Evolutionary conservation across 2,329 filamentous ascomycete genomes (phyloP), one percentile per base, ranked within the genome.

Genomic region (Phialophora expanda): DNA sequence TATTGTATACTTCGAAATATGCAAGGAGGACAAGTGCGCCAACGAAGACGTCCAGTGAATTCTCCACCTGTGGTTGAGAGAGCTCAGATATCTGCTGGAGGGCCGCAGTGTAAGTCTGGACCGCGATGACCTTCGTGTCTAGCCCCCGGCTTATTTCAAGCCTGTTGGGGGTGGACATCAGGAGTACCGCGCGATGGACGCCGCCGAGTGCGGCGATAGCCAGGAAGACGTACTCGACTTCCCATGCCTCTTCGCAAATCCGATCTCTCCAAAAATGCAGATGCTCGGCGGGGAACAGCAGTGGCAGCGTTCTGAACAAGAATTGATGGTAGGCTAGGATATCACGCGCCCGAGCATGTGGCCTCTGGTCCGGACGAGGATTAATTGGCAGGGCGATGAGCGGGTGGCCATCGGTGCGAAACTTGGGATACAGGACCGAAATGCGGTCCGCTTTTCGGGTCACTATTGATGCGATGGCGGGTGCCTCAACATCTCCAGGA

Each of bases 251-350:
- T 55, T 73, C 51, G 46, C 71, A 73, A 3, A 73, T 3, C 44
- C 56, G 67, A 22, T 73, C 71, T 61, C 65, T 58, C 71, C 71
- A 72, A 56, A 69, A 71, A 32, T 44, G 20, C 28, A 70, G 32
- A 30, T 63, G 60, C 28, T 68, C 55, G 1, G 62, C 44, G 20
- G 68, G 65, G 46, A 73, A 73, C 3, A 72, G 50, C 12, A 67
- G 62, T 11, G 62, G 61, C 30, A 70, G 48, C 2, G 71, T 72
- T 24, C 70, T 53, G 61, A 64, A 73, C 4, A 73, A 34, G 32
- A 65, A 72, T 38, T 73, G 71, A 56, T 73, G 68, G 50, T 68
- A 72, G 8, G 63, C 65, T 30, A 73, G 54, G n/a, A 73, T 51
- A 64, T 72, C 66, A 2, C 71, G 71, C 4, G 70, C 71, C 11